phyloP scores from a whole-genome alignment of 768 basidiomycete genomes.

The Serendipita indica region DNA sequence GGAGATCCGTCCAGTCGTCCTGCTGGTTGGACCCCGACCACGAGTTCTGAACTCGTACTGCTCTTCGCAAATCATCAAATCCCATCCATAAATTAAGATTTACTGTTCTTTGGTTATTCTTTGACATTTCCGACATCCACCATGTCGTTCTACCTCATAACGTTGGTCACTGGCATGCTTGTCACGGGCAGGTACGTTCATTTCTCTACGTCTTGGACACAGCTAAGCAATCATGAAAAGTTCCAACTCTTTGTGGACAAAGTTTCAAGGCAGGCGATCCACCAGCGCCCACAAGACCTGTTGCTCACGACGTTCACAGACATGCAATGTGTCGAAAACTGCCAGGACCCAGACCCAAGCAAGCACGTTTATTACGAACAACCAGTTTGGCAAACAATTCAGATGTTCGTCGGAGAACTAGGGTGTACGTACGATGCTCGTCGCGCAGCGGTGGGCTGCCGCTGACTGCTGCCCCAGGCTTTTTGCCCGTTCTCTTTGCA shows the following conservation, averaged over 20 bases:
- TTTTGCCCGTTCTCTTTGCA: constrained; percentile 67
- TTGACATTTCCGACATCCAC: too few species aligned
- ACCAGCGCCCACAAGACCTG: constrained; percentile 13
- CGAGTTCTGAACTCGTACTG: too few species aligned
- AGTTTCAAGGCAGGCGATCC: constrained; percentile 45
- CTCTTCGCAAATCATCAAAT: too few species aligned
- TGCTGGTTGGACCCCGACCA: too few species aligned
- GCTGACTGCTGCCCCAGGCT: constrained; percentile 49
- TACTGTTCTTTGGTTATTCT: too few species aligned
- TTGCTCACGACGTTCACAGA: constrained; percentile 28
- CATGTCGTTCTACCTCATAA: constrained; percentile 59
- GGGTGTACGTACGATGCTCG: constrained; percentile 46
- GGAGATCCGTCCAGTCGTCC: too few species aligned
- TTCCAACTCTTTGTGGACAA: constrained; percentile 67
- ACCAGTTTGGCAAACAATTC: constrained; percentile 83
- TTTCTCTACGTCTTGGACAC: neutral
- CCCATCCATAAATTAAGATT: too few species aligned
- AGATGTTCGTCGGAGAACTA: constrained; percentile 86
- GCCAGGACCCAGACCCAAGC: constrained; percentile 44
- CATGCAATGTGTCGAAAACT: constrained; percentile 98
- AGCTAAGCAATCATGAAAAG: constrained; percentile 2
- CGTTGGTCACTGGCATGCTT: constrained; percentile 88
- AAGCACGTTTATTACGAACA: constrained; percentile 75
- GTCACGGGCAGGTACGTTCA: constrained; percentile 42
- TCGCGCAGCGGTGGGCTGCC: too few species aligned